Percentiles rank a stretch among this genome's conserved stretches.
phyloP scores from a whole-genome alignment of 2,329 filamentous ascomycete species.

The Xylariales sp. region DNA sequence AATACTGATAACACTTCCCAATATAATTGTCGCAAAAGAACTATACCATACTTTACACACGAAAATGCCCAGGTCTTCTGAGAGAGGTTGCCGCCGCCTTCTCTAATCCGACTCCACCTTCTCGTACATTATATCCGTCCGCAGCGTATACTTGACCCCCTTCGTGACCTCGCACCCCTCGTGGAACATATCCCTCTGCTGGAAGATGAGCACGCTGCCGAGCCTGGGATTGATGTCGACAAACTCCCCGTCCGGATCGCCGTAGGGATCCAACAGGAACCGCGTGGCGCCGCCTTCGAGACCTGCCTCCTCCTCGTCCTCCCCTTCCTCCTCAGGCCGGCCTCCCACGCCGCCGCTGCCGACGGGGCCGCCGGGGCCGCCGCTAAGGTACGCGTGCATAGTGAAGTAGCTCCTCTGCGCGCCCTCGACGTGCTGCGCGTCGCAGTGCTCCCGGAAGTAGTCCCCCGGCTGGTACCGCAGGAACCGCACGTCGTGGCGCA shows the following conservation, averaged over 20 bases:
- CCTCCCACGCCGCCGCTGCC: too few relatives aligned
- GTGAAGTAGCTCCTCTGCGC: slow-evolving; percentile 11
- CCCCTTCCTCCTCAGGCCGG: too few relatives aligned
- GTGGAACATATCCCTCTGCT: slow-evolving; percentile 14
- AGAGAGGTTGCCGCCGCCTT: slow-evolving; percentile 30
- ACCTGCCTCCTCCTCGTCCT: too few relatives aligned
- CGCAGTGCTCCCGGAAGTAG: slow-evolving; percentile 12
- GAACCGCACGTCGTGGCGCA: slow-evolving; percentile 12
- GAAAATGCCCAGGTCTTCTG: slow-evolving; percentile 39
- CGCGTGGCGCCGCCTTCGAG: slow-evolving; percentile 13
- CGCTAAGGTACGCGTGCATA: slow-evolving; percentile 12
- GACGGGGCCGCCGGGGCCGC: too few relatives aligned
- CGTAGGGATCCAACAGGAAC: slow-evolving; percentile 10
- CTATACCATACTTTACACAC: too few relatives aligned
- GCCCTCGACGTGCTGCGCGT: slow-evolving; percentile 5
- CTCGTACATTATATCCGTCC: slow-evolving; percentile 13
- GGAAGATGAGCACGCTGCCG: slow-evolving; percentile 12
- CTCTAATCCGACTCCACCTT: slow-evolving; percentile 1
- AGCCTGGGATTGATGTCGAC: slow-evolving; percentile 11
- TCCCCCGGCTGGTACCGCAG: slow-evolving; percentile 11
- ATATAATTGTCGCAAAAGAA: too few relatives aligned
- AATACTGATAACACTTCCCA: too few relatives aligned
- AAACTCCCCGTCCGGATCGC: slow-evolving; percentile 7
- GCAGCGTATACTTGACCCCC: slow-evolving; percentile 13
- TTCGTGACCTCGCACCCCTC: slow-evolving; percentile 11